Evolutionary conservation across 2,329 filamentous ascomycete genomes (phyloP).

Genomic region (Madurella mycetomatis): DNA sequence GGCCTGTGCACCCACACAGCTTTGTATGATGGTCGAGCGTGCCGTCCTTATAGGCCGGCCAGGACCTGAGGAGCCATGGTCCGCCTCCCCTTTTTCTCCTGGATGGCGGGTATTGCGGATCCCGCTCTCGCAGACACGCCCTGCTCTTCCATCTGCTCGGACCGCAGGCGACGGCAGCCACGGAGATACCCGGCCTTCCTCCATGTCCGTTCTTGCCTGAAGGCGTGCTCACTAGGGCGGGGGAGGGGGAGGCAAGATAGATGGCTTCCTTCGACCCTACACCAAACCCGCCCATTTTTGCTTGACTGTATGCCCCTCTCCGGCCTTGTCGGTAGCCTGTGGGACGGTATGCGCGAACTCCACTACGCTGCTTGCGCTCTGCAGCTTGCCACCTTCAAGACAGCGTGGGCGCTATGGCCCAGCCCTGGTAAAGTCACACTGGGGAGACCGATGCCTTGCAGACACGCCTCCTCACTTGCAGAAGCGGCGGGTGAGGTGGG

Average conservation of each 20-base stretch:
- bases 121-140: not conserved
- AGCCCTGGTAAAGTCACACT: slow-evolving; percentile 13
- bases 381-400: slow-evolving; percentile 19
- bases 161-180: not conserved
- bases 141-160: not conserved
- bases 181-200: slow-evolving; percentile 5
- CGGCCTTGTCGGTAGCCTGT: not conserved
- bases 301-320: too few relatives aligned
- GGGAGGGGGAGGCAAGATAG: too few relatives aligned
- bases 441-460: slow-evolving; percentile 12
- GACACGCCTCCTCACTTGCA: slow-evolving; percentile 8
- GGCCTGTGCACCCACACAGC: slow-evolving; percentile 5
- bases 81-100: not conserved
- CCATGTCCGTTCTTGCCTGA: not conserved
- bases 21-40: not conserved
- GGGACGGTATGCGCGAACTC: not conserved
- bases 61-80: slow-evolving; percentile 2
- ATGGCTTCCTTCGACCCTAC: too few relatives aligned
- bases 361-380: not conserved
- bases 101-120: not conserved
- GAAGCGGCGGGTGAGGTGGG: not conserved
- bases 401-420: slow-evolving; percentile 4
- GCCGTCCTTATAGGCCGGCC: not conserved
- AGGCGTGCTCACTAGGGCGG: not conserved
- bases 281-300: too few relatives aligned